phyloP scores from a whole-genome alignment of 164 flowering plant genomes.

The Stephania yunnanensis region DNA sequence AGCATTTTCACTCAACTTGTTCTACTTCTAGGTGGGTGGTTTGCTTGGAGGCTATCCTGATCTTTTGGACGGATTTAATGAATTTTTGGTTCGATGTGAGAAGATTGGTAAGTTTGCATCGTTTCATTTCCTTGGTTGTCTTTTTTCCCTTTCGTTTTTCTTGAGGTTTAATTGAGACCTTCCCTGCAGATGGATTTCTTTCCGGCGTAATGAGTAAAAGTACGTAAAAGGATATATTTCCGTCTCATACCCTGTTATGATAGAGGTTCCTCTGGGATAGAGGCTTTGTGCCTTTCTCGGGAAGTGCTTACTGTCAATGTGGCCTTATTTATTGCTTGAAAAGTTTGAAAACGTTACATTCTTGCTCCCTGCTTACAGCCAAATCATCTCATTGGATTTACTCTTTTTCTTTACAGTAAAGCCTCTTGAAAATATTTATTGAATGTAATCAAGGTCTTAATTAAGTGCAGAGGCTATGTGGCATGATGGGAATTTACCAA shows the following conservation, averaged over 20 bases:
- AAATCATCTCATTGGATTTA: not conserved
- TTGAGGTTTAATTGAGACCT: slow-evolving; percentile 22
- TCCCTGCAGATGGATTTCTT: slow-evolving; percentile 66
- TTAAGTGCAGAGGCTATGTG: slow-evolving; percentile 47
- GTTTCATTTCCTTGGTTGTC: not conserved
- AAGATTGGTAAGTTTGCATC: slow-evolving; percentile 44
- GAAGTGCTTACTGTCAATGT: not conserved
- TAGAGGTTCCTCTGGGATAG: not conserved
- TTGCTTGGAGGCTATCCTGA: slow-evolving; percentile 70
- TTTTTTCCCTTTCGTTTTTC: slow-evolving; percentile 7
- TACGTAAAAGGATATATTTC: slow-evolving; percentile 29
- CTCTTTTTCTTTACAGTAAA: not conserved
- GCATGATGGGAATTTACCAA: slow-evolving; percentile 48
- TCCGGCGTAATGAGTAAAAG: slow-evolving; percentile 66
- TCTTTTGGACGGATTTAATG: slow-evolving; percentile 71
- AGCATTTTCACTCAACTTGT: slow-evolving; percentile 9
- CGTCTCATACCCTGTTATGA: slow-evolving; percentile 3
- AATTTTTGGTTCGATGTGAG: slow-evolving; percentile 61
- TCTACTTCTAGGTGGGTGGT: slow-evolving; percentile 49
- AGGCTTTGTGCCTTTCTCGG: not conserved
- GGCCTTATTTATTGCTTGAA: slow-evolving; percentile 7
- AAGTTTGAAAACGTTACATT: not conserved
- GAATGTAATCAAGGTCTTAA: slow-evolving; percentile 6
- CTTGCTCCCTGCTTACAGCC: not conserved
- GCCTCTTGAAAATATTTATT: not conserved